Percentiles rank a stretch among this genome's conserved stretches.
Conservation (phyloP, 441 rosid genomes). For the Viola pubescens region DNA sequence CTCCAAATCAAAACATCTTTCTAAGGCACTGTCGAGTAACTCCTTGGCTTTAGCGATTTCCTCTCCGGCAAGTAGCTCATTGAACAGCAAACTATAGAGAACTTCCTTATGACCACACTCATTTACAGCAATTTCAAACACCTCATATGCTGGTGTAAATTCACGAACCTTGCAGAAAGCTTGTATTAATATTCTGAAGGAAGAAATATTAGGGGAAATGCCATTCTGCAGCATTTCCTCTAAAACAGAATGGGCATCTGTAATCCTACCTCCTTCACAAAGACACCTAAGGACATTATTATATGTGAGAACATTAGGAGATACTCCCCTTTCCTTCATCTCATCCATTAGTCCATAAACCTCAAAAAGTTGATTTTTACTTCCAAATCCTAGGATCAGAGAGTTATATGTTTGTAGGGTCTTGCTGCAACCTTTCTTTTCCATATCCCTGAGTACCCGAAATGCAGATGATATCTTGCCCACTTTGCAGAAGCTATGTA, state of each 20-base stretch:
- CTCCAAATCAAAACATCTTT: slow-evolving; percentile 53
- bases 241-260: slow-evolving; percentile 65
- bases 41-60: slow-evolving; percentile 53
- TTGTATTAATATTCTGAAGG: slow-evolving; percentile 62
- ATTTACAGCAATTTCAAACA: slow-evolving; percentile 66
- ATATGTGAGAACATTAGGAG: slow-evolving; percentile 72
- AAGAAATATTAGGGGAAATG: slow-evolving; percentile 53
- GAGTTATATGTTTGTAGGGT: slow-evolving; percentile 82
- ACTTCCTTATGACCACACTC: slow-evolving; percentile 76
- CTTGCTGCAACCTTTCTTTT: slow-evolving; percentile 71
- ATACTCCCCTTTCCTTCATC: slow-evolving; percentile 80
- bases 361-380: slow-evolving; percentile 76
- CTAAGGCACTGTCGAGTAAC: slow-evolving; percentile 63
- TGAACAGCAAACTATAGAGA: slow-evolving; percentile 71
- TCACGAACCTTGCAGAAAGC: slow-evolving; percentile 69
- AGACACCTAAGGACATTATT: slow-evolving; percentile 67
- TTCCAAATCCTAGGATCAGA: slow-evolving; percentile 71
- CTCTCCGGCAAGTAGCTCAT: slow-evolving; percentile 63
- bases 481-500: slow-evolving; percentile 68
- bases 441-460: slow-evolving; percentile 96
- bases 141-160: slow-evolving; percentile 56
- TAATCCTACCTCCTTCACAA: slow-evolving; percentile 69
- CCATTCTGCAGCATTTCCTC: slow-evolving; percentile 85
- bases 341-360: slow-evolving; percentile 84
- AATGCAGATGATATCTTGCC: slow-evolving; percentile 91